These are phyloP conservation scores for Oryza coarctata DNA, from an alignment of 176 grass and related monocot genomes.

Conservation along the genomic window DNA sequence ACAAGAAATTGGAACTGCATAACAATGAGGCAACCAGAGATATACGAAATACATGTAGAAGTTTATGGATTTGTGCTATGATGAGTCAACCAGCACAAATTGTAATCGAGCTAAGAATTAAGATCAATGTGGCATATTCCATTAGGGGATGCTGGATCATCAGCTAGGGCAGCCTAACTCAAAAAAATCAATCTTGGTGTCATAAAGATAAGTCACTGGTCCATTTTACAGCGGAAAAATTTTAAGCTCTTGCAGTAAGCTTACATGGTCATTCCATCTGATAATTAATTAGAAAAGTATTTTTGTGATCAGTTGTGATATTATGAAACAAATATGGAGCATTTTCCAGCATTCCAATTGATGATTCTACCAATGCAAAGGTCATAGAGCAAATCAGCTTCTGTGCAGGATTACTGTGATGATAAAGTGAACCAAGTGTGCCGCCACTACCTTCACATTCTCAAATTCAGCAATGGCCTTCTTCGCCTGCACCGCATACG, in stretches of 20 bases:
- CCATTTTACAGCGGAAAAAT: neutral
- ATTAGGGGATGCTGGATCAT: neutral
- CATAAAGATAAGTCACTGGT: neutral
- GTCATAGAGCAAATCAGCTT: neutral
- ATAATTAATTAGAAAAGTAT: neutral
- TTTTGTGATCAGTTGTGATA: neutral
- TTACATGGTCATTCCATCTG: neutral
- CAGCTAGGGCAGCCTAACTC: neutral
- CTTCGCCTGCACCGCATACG: constrained; percentile 52
- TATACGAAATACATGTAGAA: neutral
- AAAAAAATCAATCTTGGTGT: neutral
- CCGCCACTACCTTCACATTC: constrained; percentile 60
- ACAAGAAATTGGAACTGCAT: neutral
- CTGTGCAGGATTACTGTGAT: neutral
- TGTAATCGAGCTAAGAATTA: neutral
- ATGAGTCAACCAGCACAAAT: neutral
- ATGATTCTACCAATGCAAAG: neutral
- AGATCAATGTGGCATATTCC: neutral
- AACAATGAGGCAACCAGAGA: neutral
- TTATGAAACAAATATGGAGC: neutral
- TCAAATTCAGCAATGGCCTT: constrained; percentile 55
- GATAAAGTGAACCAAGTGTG: neutral
- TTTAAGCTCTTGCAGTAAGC: neutral
- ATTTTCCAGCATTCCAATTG: neutral
- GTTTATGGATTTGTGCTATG: neutral